Base-by-base conservation (phyloP, 176 grass and related monocot genomes). In the Carex pumila region DNA sequence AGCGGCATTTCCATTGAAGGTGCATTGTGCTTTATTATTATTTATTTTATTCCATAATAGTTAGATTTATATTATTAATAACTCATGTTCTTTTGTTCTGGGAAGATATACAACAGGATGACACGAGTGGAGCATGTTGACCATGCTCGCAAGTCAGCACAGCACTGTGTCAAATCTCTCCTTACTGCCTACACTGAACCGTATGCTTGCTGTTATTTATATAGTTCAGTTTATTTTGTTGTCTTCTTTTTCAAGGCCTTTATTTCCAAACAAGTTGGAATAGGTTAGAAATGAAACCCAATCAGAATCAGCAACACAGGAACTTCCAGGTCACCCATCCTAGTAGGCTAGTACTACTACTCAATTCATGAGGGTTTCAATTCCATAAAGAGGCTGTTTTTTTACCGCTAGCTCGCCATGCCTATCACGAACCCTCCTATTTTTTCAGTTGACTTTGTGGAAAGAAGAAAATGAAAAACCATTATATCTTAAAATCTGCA, bases 61-160 rank as follows among this genome's bases (percentile, higher is more conserved):
- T 68, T 50, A 52, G 36, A 7, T 80, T 61, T 54, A 68, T 4
- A 76, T 32, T 83, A 54, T 83, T 29, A 64, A 69, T 37, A 72
- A 61, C 47, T 45, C 34, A 9, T 37, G 7, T 83, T 58, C 32
- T 83, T 71, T 83, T 54, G 39, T 82, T 66, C 47, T 77, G 17
- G 17, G 29, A 36, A 89, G 87, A 89, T 89, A 21, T 89, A 98
- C 54, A 39, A 94, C 74, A 90, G 95, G 84, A 70, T 81, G 64
- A 67, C 95, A 75, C 81, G 95, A 90, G 90, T 98, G 52, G 95
- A 98, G 89, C 95, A 98, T 86, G 95, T 98, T 73, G 95, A 98
- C 87, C 92, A 98, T 92, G 95, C 95, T 87, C 84, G 95, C 59
- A 98, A 98, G 75, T 98, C 95, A 73, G 95, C 92, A 18, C 90